These are phyloP conservation scores for Xylaria palmicola DNA, from an alignment of 495 filamentous ascomycete species.

Conservation along the genomic window DNA sequence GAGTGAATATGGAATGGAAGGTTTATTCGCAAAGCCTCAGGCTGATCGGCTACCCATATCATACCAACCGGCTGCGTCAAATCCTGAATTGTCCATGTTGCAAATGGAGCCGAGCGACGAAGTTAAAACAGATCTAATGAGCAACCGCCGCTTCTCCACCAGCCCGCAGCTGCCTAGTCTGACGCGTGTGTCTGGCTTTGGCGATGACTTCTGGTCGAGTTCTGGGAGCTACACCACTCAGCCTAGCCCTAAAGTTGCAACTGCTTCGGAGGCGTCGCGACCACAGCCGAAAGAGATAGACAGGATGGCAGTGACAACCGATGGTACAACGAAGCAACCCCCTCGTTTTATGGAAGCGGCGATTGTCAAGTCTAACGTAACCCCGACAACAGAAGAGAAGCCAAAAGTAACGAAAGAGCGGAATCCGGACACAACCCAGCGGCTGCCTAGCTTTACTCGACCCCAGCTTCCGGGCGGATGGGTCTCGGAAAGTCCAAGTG, in stretches of 20 bases:
- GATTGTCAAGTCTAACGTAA: background rate
- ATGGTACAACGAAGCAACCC: background rate
- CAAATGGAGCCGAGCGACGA: background rate
- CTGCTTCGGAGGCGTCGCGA: background rate
- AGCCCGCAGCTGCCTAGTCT: slow-evolving; percentile 63
- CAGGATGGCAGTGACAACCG: slow-evolving; percentile 11
- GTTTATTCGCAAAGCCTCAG: slow-evolving; percentile 29
- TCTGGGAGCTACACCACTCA: slow-evolving; percentile 15
- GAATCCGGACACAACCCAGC: background rate
- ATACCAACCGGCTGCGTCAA: background rate
- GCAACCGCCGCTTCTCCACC: slow-evolving; percentile 36
- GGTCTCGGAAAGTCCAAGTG: slow-evolving; percentile 57
- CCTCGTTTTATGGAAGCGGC: background rate
- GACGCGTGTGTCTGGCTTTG: slow-evolving; percentile 65
- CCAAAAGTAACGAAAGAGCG: background rate
- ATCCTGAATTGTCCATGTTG: background rate
- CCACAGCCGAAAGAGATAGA: background rate
- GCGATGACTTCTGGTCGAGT: slow-evolving; percentile 44
- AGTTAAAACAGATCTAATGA: slow-evolving; percentile 5
- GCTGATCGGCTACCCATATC: background rate
- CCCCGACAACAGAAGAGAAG: background rate
- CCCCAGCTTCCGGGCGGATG: slow-evolving; percentile 65
- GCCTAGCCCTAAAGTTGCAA: background rate
- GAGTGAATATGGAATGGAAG: slow-evolving; percentile 56
- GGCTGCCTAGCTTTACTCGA: slow-evolving; percentile 19